These are phyloP conservation scores for Coemansia sp. DNA, from an alignment of 192 early-diverging fungal genomes.

Conservation along the genomic window DNA sequence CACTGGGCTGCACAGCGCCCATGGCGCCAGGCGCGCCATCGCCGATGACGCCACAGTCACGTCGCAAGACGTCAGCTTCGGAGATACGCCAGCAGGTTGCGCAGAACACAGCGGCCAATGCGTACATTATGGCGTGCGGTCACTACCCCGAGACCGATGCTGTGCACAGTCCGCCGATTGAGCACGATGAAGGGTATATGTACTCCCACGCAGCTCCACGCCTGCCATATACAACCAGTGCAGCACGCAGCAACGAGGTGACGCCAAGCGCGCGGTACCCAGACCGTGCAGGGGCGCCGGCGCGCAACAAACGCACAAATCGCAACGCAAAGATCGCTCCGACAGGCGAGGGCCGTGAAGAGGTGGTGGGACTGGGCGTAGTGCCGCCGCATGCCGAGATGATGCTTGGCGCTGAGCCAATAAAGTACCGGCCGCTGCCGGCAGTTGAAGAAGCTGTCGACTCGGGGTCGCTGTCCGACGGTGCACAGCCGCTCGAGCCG, in stretches of 20 bases:
- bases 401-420: slow-evolving; percentile 26
- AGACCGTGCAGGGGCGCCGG: slow-evolving; percentile 11
- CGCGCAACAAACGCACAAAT: slow-evolving; percentile 33
- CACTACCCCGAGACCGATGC: slow-evolving; percentile 48
- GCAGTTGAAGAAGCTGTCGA: slow-evolving; percentile 26
- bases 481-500: slow-evolving; percentile 10
- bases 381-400: slow-evolving; percentile 39
- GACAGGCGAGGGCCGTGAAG: slow-evolving; percentile 35
- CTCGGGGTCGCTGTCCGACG: slow-evolving; percentile 42
- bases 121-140: slow-evolving; percentile 51
- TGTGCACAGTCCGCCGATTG: slow-evolving; percentile 38
- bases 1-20: slow-evolving; percentile 1
- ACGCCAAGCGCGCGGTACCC: slow-evolving; percentile 28
- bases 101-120: slow-evolving; percentile 42
- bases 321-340: slow-evolving; percentile 41
- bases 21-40: slow-evolving; percentile 24
- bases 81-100: slow-evolving; percentile 47
- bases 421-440: slow-evolving; percentile 20
- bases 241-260: slow-evolving; percentile 7
- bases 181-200: slow-evolving; percentile 31
- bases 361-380: slow-evolving; percentile 49
- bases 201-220: slow-evolving; percentile 23
- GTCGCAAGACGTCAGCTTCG: slow-evolving; percentile 50
- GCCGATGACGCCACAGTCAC: slow-evolving; percentile 24
- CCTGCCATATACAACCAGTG: slow-evolving; percentile 12